Base-by-base conservation (phyloP, 2,329 filamentous ascomycete species). In the Aspergillus ruber region DNA sequence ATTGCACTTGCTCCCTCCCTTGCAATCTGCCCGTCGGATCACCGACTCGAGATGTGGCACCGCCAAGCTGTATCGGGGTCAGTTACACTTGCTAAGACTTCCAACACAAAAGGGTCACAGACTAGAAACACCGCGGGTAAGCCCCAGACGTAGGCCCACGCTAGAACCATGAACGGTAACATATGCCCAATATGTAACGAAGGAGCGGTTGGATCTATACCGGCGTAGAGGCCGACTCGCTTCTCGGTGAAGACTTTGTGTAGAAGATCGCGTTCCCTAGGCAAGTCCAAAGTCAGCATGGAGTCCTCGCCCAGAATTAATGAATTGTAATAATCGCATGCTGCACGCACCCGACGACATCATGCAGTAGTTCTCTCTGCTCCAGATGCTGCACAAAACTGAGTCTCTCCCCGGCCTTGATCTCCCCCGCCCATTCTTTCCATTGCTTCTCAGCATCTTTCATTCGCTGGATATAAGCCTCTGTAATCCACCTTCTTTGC, bases 161-260 rank as follows among this genome's bases (percentile, higher is more conserved):
- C 72, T 44, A 76, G 45, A 3, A 74, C 68, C 73, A 77, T 77
- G 43, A 77, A 71, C 2, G 74, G 74, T 10, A 77, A 50, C 67
- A 77, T 72, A 56, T 77, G 74, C 12, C 74, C 74, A 47, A 77
- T 62, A 56, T 77, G 74, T 57, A 76, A 57, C 35, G 74, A 76
- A 1, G 73, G 70, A 9, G 71, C 74, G 3, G 74, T 77, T 35
- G 74, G 74, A 50, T 77, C 74, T 18, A 77, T 63, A 48, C 74
- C 74, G 21, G 66, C 69, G 51, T 77, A 77, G 21, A 73, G 61
- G 10, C 74, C 74, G 15, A 69, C 62, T 49, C 74, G 60, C 50
- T 72, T 74, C 47, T 74, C 61, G 4, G 67, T 74, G 41, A 76
- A 66, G 8, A 76, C 45, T 29, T 60, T 60, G 46, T 76, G 64